Percentiles rank a stretch among this genome's conserved stretches.
phyloP scores from a whole-genome alignment of 73 alveolate genomes.

The Blepharisma stoltei region DNA sequence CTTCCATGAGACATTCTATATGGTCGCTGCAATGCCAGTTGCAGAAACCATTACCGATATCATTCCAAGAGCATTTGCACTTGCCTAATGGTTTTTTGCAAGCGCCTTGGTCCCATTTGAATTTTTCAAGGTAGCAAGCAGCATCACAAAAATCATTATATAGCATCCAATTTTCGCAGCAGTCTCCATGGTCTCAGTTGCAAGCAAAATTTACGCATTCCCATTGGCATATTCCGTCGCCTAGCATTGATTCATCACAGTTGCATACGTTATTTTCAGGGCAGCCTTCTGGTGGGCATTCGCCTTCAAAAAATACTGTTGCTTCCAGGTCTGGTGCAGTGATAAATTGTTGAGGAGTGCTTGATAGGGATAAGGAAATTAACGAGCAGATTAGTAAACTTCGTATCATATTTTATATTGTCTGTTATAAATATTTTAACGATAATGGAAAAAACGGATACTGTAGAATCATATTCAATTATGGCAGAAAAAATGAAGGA shows the following conservation, averaged over 20 bases:
- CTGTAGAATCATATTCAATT: too few species aligned
- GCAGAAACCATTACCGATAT: background rate
- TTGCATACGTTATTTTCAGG: background rate
- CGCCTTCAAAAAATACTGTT: background rate
- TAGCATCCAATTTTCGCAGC: slow-evolving; percentile 12
- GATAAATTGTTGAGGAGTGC: too few species aligned
- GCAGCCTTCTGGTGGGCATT: background rate
- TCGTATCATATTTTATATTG: too few species aligned
- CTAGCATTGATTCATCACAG: background rate
- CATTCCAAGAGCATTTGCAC: background rate
- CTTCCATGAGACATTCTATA: background rate
- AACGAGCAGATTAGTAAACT: too few species aligned
- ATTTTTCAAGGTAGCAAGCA: background rate
- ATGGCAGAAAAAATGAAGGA: too few species aligned
- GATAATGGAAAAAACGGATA: too few species aligned
- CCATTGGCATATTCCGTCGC: slow-evolving; percentile 2
- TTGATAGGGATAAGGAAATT: too few species aligned
- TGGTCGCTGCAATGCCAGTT: slow-evolving; percentile 2
- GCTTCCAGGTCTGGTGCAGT: too few species aligned
- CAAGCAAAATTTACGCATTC: slow-evolving; percentile 5
- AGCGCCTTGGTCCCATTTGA: background rate
- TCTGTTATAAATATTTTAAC: too few species aligned
- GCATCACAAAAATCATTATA: slow-evolving; percentile 1
- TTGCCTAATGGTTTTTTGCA: background rate
- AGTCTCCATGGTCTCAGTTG: background rate